phyloP scores from a whole-genome alignment of 768 basidiomycete species.

The Lepiota brunneoincarnata region DNA sequence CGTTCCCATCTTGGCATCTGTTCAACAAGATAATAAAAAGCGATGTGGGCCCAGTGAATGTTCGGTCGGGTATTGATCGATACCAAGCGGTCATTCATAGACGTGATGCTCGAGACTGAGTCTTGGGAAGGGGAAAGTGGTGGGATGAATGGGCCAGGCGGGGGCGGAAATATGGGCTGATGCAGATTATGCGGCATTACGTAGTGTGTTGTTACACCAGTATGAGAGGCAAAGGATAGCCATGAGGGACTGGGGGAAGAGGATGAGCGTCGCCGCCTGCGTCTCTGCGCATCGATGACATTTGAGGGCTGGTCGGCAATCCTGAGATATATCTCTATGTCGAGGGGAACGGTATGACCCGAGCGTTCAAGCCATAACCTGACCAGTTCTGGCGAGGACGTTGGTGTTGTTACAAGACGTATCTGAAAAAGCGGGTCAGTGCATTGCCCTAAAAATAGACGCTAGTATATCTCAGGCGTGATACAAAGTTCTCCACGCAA shows the following conservation, averaged over 20 bases:
- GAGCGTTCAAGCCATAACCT: conserved; percentile 84
- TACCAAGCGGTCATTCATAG: not conserved
- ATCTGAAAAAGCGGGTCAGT: conserved; percentile 42
- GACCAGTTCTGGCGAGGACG: conserved; percentile 72
- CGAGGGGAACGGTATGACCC: conserved; percentile 65
- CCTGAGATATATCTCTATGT: conserved; percentile 77
- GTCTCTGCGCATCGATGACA: conserved; percentile 17
- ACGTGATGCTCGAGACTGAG: not conserved
- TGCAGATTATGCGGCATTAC: conserved; percentile 35
- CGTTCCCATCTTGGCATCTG: conserved; percentile 83
- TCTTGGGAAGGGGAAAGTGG: not conserved
- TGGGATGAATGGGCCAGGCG: conserved; percentile 22
- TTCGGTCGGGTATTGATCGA: conserved; percentile 27
- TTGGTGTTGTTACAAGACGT: conserved; percentile 67
- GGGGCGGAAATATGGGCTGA: conserved; percentile 45
- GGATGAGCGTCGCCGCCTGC: conserved; percentile 28
- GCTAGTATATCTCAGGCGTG: not conserved
- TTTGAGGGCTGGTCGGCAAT: conserved; percentile 32
- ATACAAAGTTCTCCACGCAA: not conserved
- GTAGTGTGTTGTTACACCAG: conserved; percentile 35
- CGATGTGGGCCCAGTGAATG: conserved; percentile 78
- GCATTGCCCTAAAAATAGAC: not conserved
- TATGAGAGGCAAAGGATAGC: conserved; percentile 15
- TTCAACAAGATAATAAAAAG: conserved; percentile 73
- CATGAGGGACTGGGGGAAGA: not conserved